Evolutionary conservation across 192 early-diverging fungal genomes (phyloP), one percentile per base, ranked within the genome.

Genomic region (Backusella macrospora): DNA sequence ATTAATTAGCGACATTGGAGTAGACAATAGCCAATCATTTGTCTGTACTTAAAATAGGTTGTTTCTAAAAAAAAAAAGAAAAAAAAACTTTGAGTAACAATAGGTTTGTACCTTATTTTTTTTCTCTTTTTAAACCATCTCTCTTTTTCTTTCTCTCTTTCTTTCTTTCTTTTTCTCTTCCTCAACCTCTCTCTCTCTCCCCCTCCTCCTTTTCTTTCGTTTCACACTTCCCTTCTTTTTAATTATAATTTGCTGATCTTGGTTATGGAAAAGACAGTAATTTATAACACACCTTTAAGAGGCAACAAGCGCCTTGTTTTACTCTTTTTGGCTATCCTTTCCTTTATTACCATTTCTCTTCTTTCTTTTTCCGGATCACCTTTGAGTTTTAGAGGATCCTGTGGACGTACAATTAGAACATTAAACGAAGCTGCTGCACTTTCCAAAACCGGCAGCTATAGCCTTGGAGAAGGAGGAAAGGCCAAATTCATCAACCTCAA

Each of bases 401-500:
- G 49, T 23, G 48, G 70, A 52, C 47, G 47, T 37, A 71, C 70
- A 9, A 52, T 71, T 26, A 26, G 70, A 71, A 43, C 69, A 48
- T 52, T 71, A 18, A 55, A 38, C 1, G 70, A 71, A 71, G 70
- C 70, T 5, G 67, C 15, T 15, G 67, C 67, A 46, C 45, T 68
- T 14, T 68, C 67, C 7, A 68, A 26, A 8, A 43, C 18, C 9
- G 26, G 14, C 15, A 68, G 45, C 7, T 21, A 26, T 5, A 39
- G 34, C 37, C 26, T 29, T 46, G 37, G n/a, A 21, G 26, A 44
- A 15, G 66, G 67, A 47, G 67, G 72, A 8, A 62, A 75, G 40
- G 48, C 52, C 16, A 68, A 72, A 26, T 78, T 78, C 34, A 43
- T 68, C 8, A 78, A 78, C 47, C 67, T 78, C 5, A 78, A 78